Conservation (phyloP, 1,139 yeast species). For the Suhomyces bokatorum region DNA sequence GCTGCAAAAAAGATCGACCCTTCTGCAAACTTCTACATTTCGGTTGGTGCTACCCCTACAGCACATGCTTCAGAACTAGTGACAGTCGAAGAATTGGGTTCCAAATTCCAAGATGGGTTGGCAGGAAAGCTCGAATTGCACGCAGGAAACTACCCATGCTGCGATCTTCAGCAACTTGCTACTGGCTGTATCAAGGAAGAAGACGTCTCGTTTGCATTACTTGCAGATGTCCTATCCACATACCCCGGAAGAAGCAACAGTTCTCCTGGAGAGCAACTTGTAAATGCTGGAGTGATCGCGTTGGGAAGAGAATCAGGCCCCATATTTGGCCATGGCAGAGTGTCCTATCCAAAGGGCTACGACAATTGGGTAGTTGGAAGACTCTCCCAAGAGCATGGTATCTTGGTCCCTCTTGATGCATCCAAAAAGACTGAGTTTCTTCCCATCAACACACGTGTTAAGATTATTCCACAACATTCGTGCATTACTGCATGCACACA, state of each 20-base stretch:
- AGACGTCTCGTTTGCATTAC: slow-evolving; percentile 55
- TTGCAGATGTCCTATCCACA: slow-evolving; percentile 64
- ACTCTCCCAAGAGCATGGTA: slow-evolving; percentile 67
- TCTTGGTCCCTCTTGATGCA: slow-evolving; percentile 42
- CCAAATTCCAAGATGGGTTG: slow-evolving; percentile 24
- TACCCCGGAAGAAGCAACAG: slow-evolving; percentile 53
- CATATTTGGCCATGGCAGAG: slow-evolving; percentile 50
- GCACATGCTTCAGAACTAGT: slow-evolving; percentile 57
- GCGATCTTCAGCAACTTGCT: slow-evolving; percentile 74
- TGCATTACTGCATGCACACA: slow-evolving; percentile 72
- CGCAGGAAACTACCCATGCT: slow-evolving; percentile 75
- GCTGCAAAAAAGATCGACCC: slow-evolving; percentile 33
- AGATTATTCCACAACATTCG: slow-evolving; percentile 68
- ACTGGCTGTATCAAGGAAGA: slow-evolving; percentile 55
- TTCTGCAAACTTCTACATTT: slow-evolving; percentile 37
- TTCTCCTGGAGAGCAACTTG: slow-evolving; percentile 58
- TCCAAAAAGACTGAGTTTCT: slow-evolving; percentile 33
- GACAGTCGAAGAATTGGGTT: slow-evolving; percentile 22
- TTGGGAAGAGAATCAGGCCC: slow-evolving; percentile 64
- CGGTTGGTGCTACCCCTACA: slow-evolving; percentile 84
- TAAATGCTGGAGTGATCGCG: slow-evolving; percentile 74
- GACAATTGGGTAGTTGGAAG: slow-evolving; percentile 58
- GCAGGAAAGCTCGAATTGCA: slow-evolving; percentile 63
- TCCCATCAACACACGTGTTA: slow-evolving; percentile 55
- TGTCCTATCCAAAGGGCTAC: slow-evolving; percentile 36